Base-by-base conservation (phyloP, 805 yeast species). In the Nadsonia fulvescens region DNA sequence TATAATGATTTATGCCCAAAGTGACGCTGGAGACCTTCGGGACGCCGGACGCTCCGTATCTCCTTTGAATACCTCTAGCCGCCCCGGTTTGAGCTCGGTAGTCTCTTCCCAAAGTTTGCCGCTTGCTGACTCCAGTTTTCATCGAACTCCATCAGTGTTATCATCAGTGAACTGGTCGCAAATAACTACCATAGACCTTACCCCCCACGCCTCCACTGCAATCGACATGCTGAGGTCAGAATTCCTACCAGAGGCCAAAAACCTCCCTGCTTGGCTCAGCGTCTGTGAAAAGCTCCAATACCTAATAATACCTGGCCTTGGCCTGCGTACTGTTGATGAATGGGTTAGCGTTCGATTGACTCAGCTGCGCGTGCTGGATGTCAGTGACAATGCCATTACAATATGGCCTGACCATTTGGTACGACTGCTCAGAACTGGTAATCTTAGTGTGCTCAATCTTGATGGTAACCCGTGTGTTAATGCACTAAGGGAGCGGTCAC, bases 381-480 rank as follows among this genome's bases (percentile, higher is more conserved):
- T 44, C 3, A 28, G 35, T 7, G 34, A 35, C 11, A 44, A 44
- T 23, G 20, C 30, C n/a, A 43, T 44, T 16, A 26, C 39, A 4
- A 39, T 43, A 7, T 44, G 49, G 49, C 49, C 49, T 3, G 36
- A 34, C 20, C 43, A 37, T 19, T 33, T 44, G 12, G 34, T 30
- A 3, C 12, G 28, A 6, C 23, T 42, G 20, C 29, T 31, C 2
- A 24, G 29, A 5, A 24, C 30, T 18, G 32, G 32, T 6, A 30
- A 37, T 12, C 34, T 44, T 8, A 15, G 27, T 14, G 37, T 39
- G 8, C 18, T 44, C 9, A 33, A 32, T 8, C 26, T 44, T 21
- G 44, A 38, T 8, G 47, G 46, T 1, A 44, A 42, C 28, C 49
- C 49, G 0, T 44, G 49, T 20, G n/a, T n/a, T n/a, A n/a, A n/a